A percentile compares a stretch with the other conserved stretches of the same genome.
phyloP scores from a whole-genome alignment of 148 eudicot genomes.

The Spergularia marina region DNA sequence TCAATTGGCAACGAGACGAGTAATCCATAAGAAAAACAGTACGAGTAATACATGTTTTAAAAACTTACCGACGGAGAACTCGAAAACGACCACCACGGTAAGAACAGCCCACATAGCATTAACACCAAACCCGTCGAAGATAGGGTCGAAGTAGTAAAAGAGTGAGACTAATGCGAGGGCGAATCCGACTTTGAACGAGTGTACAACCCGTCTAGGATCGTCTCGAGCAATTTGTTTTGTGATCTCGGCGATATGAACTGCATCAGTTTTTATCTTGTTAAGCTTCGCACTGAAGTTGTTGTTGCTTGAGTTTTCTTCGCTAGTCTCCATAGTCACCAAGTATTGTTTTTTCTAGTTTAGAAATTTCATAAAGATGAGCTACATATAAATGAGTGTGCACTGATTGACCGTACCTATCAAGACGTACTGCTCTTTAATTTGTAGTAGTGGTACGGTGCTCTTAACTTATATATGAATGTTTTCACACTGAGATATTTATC shows the following conservation, averaged over 20 bases:
- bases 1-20: background rate
- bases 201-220: constrained; percentile 44
- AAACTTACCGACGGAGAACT: constrained; percentile 52
- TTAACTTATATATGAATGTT: no score
- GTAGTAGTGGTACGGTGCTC: no score
- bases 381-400: no score
- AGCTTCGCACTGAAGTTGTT: background rate
- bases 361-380: no score
- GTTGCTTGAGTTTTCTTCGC: no score
- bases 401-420: no score
- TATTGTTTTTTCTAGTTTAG: no score
- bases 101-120: constrained; percentile 59
- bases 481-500: no score
- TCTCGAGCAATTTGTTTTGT: constrained; percentile 27
- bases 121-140: constrained; percentile 46
- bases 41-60: no score
- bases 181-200: constrained; percentile 43
- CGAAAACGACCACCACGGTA: constrained; percentile 57
- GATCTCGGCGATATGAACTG: background rate
- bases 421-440: no score
- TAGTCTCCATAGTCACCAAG: no score
- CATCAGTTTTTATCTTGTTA: constrained; percentile 8
- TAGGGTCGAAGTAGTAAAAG: constrained; percentile 42
- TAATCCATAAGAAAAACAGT: no score
- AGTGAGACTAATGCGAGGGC: constrained; percentile 44